A percentile compares a stretch with the other conserved stretches of the same genome.
Evolutionary conservation across 73 alveolate genomes (phyloP).

Genomic region (Tetrahymena thermophila): DNA sequence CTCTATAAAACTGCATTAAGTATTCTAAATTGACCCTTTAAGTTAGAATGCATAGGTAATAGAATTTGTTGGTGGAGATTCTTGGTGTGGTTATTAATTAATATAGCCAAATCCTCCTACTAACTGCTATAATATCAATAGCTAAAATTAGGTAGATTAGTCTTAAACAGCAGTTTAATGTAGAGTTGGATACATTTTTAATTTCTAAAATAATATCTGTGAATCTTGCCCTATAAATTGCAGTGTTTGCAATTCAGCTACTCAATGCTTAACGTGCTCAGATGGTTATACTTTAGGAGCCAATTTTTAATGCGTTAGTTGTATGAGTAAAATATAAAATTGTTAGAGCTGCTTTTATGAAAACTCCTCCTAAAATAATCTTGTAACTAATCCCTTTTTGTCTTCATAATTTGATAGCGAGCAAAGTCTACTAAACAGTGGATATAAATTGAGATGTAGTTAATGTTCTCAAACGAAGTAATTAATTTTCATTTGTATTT

Average conservation of each 20-base stretch:
- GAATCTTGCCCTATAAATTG: background rate
- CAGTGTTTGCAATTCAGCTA: background rate
- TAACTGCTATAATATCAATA: background rate
- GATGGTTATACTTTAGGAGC: background rate
- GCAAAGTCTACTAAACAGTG: background rate
- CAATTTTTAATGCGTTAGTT: background rate
- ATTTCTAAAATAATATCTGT: background rate
- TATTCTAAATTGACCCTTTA: background rate
- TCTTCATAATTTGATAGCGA: background rate
- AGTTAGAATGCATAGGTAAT: background rate
- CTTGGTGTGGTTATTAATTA: background rate
- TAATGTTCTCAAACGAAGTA: background rate
- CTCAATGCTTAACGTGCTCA: background rate
- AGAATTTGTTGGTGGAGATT: background rate
- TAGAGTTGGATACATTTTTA: no score
- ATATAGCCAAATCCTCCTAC: background rate
- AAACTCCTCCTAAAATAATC: no score
- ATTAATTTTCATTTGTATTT: no score
- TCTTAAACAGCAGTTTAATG: background rate
- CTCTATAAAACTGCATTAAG: background rate
- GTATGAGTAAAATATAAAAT: background rate
- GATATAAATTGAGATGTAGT: background rate
- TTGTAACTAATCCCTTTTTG: background rate
- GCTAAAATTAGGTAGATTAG: background rate
- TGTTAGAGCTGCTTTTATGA: background rate